Base-by-base conservation (phyloP, 1,139 yeast genomes). In the Kodamaea sp. region DNA sequence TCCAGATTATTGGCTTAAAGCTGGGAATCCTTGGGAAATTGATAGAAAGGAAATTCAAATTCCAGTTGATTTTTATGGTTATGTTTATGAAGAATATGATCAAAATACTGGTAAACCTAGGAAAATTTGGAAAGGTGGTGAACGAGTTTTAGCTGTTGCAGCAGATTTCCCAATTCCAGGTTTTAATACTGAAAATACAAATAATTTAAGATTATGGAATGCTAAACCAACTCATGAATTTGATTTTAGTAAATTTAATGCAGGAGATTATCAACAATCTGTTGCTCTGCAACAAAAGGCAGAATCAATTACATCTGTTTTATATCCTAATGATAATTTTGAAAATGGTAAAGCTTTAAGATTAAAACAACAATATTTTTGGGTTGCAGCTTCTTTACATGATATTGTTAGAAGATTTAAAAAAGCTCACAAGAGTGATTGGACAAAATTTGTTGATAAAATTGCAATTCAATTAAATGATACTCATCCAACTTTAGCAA, bases 101-200 rank as follows among this genome's bases (percentile, higher is more conserved):
- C 78, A 76, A 43, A 65, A 69, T 34, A 66, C 77, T 31, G 76
- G 75, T 29, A 60, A 68, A 32, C 69, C 73, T 27, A 79, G 79
- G 46, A 65, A 73, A 53, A 70, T 75, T 47, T 90, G 97, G 97
- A 75, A 73, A 40, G 96, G 96, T 36, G 95, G 95, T 44, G 95
- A 89, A 58, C 70, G 94, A 50, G 90, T 89, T 32, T 72, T 87
- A 48, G 97, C 97, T 7, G 83, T 85, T 37, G 95, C 96, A n/a
- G 84, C 82, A 44, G 97, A 90, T 63, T 84, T 82, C 75, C 97
- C 97, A 24, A 81, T 89, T 41, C 97, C 97, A 5, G 97, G 97
- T 39, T 89, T 78, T 60, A 81, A 81, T 55, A 87, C 96, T 36
- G 67, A 73, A 29, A 87, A 86, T 54, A 95, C 92, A 52, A 89